Conservation (phyloP, 192 early-diverging fungal species). For the Umbelopsis isabellina region DNA sequence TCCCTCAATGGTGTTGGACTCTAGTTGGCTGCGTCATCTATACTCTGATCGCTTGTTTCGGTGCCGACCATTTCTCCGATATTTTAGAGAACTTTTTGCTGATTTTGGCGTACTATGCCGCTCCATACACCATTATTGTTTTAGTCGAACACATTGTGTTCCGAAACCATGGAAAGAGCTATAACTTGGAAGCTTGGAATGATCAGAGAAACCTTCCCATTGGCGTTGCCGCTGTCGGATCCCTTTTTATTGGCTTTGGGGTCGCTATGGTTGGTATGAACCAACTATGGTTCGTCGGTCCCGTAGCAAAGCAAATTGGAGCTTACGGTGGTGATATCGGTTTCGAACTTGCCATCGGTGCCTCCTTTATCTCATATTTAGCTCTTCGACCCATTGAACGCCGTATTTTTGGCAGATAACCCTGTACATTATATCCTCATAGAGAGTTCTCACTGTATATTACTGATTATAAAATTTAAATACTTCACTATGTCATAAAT, state of each 20-base stretch:
- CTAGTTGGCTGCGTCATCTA: conserved; percentile 27
- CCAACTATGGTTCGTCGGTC: conserved; percentile 38
- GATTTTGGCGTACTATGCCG: conserved; percentile 31
- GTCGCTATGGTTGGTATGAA: conserved; percentile 39
- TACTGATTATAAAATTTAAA: neutral
- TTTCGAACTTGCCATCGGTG: conserved; percentile 33
- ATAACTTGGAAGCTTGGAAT: conserved; percentile 30
- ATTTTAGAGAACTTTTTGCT: conserved; percentile 33
- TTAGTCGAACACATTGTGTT: conserved; percentile 23
- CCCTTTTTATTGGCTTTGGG: conserved; percentile 29
- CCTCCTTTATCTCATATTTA: conserved; percentile 28
- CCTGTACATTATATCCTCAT: neutral
- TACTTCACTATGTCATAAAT: too few relatives aligned
- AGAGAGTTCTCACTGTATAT: neutral
- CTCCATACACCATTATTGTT: conserved; percentile 23
- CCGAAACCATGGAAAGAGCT: conserved; percentile 13
- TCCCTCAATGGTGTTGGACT: conserved; percentile 31
- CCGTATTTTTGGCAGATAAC: conserved; percentile 27
- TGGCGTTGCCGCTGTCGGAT: conserved; percentile 27
- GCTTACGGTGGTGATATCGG: conserved; percentile 35
- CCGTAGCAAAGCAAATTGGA: conserved; percentile 35
- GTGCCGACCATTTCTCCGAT: conserved; percentile 15
- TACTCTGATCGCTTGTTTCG: conserved; percentile 24
- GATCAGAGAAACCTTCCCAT: conserved; percentile 25
- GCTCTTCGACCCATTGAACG: conserved; percentile 29